Base-by-base conservation (phyloP, 345 rosid species). In the Aethionema arabicum region DNA sequence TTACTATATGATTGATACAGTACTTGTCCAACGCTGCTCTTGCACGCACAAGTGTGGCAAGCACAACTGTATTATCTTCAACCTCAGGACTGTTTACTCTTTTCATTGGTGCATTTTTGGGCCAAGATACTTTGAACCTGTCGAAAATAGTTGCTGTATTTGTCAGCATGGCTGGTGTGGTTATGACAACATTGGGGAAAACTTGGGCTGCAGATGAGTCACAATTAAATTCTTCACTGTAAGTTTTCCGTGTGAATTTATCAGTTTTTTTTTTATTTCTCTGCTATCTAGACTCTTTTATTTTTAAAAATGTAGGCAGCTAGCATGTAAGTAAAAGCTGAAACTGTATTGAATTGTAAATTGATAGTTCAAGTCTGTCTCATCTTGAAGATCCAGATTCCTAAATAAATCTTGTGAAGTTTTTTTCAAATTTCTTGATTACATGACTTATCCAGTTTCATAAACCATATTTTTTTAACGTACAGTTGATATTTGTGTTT, bases 81-180 rank as follows among this genome's bases (percentile, higher is more conserved):
- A 95, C 99, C 51, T 86, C 99, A 21, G 99, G 99, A 42, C 91
- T 95, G 46, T 95, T 95, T 78, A 95, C 99, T 42, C 99, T 95
- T 45, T 90, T 95, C 80, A 79, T 88, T 27, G 99, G 99, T 36
- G 96, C 78, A 1, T 68, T 84, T 45, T 75, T 95, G 81, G 97
- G 97, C 32, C 87, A 95, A 85, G 99, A 95, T 76, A 77, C 85
- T 40, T 67, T 95, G 56, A 90, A 90, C 70, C 77, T 81, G 42
- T 65, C 96, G 21, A 95, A 95, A 77, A 83, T 95, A 11, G 83
- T 86, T 48, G 99, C 99, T 12, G 99, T 95, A 10, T 71, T 95
- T 52, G 86, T 95, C 59, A 86, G 96, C 72, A 85, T 90, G 87
- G 87, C 92, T 27, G 99, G 99, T 53, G 99, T 93, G 73, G 97